A percentile compares a stretch with the other conserved stretches of the same genome.
Evolutionary conservation across 495 filamentous ascomycete species (phyloP).

Genomic region (Usnea hakonensis): DNA sequence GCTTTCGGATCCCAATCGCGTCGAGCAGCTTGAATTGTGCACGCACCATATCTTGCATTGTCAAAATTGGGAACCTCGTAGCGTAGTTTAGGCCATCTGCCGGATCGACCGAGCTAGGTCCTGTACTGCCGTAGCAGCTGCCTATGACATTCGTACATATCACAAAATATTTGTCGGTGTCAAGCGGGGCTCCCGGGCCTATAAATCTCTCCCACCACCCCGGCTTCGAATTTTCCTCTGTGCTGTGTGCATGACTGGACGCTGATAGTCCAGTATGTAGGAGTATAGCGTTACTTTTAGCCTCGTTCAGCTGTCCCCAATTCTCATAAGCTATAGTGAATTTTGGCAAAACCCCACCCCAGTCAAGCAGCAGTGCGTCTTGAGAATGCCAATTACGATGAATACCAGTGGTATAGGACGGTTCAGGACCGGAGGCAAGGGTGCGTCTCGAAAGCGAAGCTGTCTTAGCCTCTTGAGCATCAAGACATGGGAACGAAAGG

Average conservation of each 20-base stretch:
- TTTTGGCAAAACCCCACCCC: conserved; percentile 79
- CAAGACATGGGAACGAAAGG: conserved; percentile 91
- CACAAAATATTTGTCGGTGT: conserved; percentile 85
- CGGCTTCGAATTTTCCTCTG: conserved; percentile 69
- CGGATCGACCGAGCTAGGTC: conserved; percentile 80
- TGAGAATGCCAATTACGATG: conserved; percentile 67
- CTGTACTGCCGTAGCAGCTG: conserved; percentile 93
- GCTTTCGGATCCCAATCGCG: conserved; percentile 62
- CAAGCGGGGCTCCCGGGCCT: conserved; percentile 73
- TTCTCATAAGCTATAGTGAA: conserved; percentile 91
- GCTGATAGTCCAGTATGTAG: conserved; percentile 92
- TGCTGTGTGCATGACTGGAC: conserved; percentile 92
- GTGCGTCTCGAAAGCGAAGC: conserved; percentile 67
- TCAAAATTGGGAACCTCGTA: conserved; percentile 93
- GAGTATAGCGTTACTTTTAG: conserved; percentile 83
- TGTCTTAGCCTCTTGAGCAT: conserved; percentile 77
- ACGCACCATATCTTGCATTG: conserved; percentile 94
- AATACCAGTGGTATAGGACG: conserved; percentile 81
- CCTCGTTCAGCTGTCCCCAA: conserved; percentile 77
- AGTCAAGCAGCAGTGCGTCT: conserved; percentile 77
- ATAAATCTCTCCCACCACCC: conserved; percentile 99
- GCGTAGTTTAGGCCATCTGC: conserved; percentile 83
- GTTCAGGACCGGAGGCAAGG: conserved; percentile 74
- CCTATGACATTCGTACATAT: conserved; percentile 97
- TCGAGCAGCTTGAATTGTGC: conserved; percentile 91